Conservation (phyloP, 2,329 filamentous ascomycete species). For the Hawksworthiomyces lignivorus region DNA sequence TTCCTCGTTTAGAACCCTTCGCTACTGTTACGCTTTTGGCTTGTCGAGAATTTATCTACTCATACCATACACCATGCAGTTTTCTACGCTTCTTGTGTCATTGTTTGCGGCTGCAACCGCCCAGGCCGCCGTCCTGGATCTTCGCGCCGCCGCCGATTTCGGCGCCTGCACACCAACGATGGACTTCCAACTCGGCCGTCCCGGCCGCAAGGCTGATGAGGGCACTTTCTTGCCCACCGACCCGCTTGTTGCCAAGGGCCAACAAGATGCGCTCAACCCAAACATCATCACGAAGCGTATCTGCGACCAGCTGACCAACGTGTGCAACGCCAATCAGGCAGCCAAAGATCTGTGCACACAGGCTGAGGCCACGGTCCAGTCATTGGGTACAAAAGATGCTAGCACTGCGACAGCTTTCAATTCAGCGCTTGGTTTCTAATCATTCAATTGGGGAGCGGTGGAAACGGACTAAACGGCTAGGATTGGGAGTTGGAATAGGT, state of each 20-base stretch:
- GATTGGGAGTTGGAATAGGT: too few species aligned
- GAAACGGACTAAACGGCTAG: too few species aligned
- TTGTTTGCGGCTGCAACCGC: slow-evolving; percentile 18
- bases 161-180: slow-evolving; percentile 42
- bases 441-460: too few species aligned
- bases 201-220: slow-evolving; percentile 40
- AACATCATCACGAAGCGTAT: slow-evolving; percentile 58
- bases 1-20: too few species aligned
- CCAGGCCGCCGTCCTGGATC: slow-evolving; percentile 18
- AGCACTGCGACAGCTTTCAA: slow-evolving; percentile 43
- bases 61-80: slow-evolving; percentile 15
- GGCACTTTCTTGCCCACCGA: slow-evolving; percentile 53
- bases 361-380: slow-evolving; percentile 42
- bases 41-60: not conserved
- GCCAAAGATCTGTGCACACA: slow-evolving; percentile 39
- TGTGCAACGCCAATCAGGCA: slow-evolving; percentile 49
- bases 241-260: slow-evolving; percentile 44
- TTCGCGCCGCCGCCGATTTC: slow-evolving; percentile 35
- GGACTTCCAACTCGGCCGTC: slow-evolving; percentile 48
- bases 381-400: slow-evolving; percentile 39
- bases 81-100: slow-evolving; percentile 18
- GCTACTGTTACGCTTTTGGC: too few species aligned
- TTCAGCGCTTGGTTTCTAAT: slow-evolving; percentile 27
- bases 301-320: slow-evolving; percentile 53
- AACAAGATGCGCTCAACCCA: slow-evolving; percentile 48